Evolutionary conservation across 2,329 filamentous ascomycete species (phyloP), one percentile per base, ranked within the genome.

Genomic region (Beauveria sp.): DNA sequence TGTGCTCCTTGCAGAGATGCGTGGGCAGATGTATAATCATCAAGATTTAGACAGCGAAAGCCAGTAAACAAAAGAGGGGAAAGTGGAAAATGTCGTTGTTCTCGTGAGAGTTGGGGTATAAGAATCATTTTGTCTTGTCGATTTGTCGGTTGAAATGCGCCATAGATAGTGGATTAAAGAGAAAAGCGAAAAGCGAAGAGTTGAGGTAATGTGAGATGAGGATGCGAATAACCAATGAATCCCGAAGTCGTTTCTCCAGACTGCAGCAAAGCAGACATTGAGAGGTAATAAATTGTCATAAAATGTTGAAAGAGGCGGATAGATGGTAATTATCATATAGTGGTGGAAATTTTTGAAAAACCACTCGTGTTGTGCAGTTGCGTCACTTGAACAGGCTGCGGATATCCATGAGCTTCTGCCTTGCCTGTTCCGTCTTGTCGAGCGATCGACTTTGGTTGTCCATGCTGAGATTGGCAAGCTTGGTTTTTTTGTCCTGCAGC

Each of bases 401-500:
- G 62, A 86, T 70, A 64, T 86, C 83, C 77, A 80, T 77, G 61
- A 84, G 75, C 66, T 81, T 84, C 76, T 87, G 81, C 75, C 85
- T 85, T 7, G 86, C 85, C 50, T 77, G 77, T 63, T 79, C 72
- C 63, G 76, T 75, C 66, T 78, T 79, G 77, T 87, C 74, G 69
- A 83, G 68, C 22, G 75, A 73, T 63, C 75, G 78, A 77, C 84
- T 75, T 71, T 81, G 71, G 28, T 83, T 81, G 65, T 90, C 89
- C 87, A 96, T 87, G 70, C 90, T 93, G 66, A 98, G 79, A 70
- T 90, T 91, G 0, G 95, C 95, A 57, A 99, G 77, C 73, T 91
- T 88, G 77, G 89, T 90, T 81, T 99, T 99, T 82, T 95, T 96
- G 62, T 90, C 86, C 73, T 97, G 93, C 64, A 99, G 77, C 68